These are phyloP conservation scores for Colletotrichum tofieldiae DNA, from an alignment of 2,329 filamentous ascomycete species.

Conservation along the genomic window DNA sequence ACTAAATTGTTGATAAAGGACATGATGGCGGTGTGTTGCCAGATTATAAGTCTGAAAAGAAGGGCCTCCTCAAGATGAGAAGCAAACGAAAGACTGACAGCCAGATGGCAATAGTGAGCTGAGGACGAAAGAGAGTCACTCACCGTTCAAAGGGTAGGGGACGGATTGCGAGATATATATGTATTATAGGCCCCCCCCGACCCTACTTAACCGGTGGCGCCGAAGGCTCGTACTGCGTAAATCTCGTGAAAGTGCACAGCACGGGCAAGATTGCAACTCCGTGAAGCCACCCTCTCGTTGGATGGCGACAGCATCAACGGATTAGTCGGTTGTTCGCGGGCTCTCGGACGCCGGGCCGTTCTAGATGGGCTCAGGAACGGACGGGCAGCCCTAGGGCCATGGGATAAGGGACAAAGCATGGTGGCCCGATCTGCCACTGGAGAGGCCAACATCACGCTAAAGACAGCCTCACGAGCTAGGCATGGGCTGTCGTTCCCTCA, in stretches of 20 bases:
- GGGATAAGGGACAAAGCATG: constrained; percentile 28
- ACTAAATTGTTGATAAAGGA: background rate
- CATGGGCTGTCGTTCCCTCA: constrained; percentile 11
- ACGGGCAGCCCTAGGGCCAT: background rate
- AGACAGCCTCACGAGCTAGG: constrained; percentile 12
- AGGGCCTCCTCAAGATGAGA: constrained; percentile 7
- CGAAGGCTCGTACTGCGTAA: background rate
- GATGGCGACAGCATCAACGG: background rate
- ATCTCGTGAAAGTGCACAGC: background rate
- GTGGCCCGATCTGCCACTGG: constrained; percentile 6
- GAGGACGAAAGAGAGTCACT: background rate
- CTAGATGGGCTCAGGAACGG: background rate
- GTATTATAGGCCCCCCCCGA: background rate
- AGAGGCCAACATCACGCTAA: constrained; percentile 14
- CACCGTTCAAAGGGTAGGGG: background rate
- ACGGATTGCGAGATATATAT: background rate
- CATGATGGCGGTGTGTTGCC: constrained; percentile 20
- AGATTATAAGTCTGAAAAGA: background rate
- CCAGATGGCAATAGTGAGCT: background rate
- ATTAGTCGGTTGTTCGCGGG: background rate
- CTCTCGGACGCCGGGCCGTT: constrained; percentile 6
- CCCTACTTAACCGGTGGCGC: background rate
- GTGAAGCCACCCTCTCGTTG: background rate
- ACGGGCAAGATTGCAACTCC: background rate
- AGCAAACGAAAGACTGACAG: constrained; percentile 13